Evolutionary conservation across 768 basidiomycete species (phyloP), one percentile per base, ranked within the genome.

Genomic region (Hemileccinum impolitum): DNA sequence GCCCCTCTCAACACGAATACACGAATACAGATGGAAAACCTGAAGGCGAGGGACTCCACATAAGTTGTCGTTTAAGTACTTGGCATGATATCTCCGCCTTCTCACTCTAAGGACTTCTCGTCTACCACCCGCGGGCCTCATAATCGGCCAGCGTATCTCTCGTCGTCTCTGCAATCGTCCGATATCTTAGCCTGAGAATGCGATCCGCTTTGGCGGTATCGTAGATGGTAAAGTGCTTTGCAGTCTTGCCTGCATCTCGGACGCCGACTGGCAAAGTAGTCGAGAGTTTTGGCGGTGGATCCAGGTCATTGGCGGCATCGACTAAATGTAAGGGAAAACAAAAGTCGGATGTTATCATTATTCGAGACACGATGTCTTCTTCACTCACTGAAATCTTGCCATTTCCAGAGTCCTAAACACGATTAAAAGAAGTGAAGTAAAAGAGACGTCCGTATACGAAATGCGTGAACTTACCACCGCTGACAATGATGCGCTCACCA

Each of bases 401-500:
- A 66, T 42, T 61, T 65, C 55, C 59, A 68, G 7, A 39, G 34
- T 9, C 64, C 65, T 66, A 19, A 12, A 4, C 1, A 15, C 18
- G 14, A 15, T 7, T 4, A 19, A 23, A 23, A 6, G 11, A 30
- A 12, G 28, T 2, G 28, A 30, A 8, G 28, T 30, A 12, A 30
- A 2, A 12, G 28, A 30, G 9, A 30, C 28, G 28, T 30, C 9
- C 28, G 28, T 23, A 30, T 12, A 30, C 28, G 28, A 30, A n/a
- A 12, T 30, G 9, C 11, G 28, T 3, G 10, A 26, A 45, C 50
- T 59, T 43, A 54, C 72, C 70, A 3, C 62, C 66, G n/a, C 64
- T 65, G 35, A 79, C 53, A 57, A 87, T 73, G 57, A 86, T 75
- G 30, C 86, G 70, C 47, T 86, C 71, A 1, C 79, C 79, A 3